Evolutionary conservation across 371 early-diverging fungal species (phyloP).

Genomic region (Dichotomocladium elegans): DNA sequence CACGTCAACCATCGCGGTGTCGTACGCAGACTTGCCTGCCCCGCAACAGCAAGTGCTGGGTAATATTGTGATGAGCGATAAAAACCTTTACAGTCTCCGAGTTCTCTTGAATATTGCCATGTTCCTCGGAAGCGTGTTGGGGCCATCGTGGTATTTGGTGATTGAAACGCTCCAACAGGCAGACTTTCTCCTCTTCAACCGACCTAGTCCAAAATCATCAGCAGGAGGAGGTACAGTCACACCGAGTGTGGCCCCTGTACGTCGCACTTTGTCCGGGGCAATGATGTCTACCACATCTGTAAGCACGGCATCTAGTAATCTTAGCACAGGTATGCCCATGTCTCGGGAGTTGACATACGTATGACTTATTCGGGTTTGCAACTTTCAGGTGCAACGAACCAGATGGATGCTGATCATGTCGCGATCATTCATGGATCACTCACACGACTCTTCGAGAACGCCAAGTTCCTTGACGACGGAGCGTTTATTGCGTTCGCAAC

Average conservation of each 20-base stretch:
- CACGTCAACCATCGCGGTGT: slow-evolving; percentile 10
- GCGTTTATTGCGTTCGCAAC: slow-evolving; percentile 67
- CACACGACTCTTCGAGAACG: slow-evolving; percentile 73
- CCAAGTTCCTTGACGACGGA: slow-evolving; percentile 55
- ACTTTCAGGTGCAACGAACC: slow-evolving; percentile 9
- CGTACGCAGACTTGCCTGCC: slow-evolving; percentile 32
- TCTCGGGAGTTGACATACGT: not conserved
- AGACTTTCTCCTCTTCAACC: slow-evolving; percentile 52
- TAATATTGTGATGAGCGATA: slow-evolving; percentile 60
- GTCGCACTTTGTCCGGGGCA: slow-evolving; percentile 26
- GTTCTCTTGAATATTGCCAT: slow-evolving; percentile 72
- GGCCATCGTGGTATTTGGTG: slow-evolving; percentile 83
- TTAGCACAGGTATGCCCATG: not conserved
- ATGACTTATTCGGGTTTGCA: not conserved
- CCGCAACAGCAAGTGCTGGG: slow-evolving; percentile 42
- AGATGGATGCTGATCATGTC: slow-evolving; percentile 52
- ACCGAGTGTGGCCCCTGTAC: slow-evolving; percentile 7
- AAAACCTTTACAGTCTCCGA: slow-evolving; percentile 77
- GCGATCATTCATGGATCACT: slow-evolving; percentile 50
- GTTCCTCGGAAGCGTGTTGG: slow-evolving; percentile 72
- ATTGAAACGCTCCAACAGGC: slow-evolving; percentile 88
- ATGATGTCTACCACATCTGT: slow-evolving; percentile 6
- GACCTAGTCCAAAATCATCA: slow-evolving; percentile 40
- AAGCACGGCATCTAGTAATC: not conserved
- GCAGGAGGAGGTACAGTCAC: slow-evolving; percentile 1